These are phyloP conservation scores for Boletus tomentosulus DNA, from an alignment of 768 basidiomycete genomes.

Conservation along the genomic window DNA sequence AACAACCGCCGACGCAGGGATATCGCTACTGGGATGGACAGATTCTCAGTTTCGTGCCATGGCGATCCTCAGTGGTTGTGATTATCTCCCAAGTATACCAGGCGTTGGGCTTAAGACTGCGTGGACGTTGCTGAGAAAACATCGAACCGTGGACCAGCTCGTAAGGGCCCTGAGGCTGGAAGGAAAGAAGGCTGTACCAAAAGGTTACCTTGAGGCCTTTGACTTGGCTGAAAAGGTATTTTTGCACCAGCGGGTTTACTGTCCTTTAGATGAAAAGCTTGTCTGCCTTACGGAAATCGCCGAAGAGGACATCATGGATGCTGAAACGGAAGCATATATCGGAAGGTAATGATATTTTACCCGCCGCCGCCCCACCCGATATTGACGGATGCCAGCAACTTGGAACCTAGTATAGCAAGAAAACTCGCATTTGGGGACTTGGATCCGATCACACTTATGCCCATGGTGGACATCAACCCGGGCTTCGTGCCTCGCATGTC, in stretches of 20 bases:
- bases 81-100: constrained; percentile 86
- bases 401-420: constrained; percentile 62
- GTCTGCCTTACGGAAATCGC: constrained; percentile 67
- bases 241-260: constrained; percentile 88
- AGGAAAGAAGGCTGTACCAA: constrained; percentile 79
- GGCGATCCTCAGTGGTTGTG: constrained; percentile 91
- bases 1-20: constrained; percentile 45
- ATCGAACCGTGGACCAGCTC: constrained; percentile 83
- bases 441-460: constrained; percentile 62
- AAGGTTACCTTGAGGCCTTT: constrained; percentile 71
- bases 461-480: constrained; percentile 80
- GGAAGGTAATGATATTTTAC: constrained; percentile 44
- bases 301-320: constrained; percentile 48
- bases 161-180: constrained; percentile 72
- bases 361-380: constrained; percentile 3
- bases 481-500: constrained; percentile 50
- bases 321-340: constrained; percentile 65
- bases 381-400: constrained; percentile 41
- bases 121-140: constrained; percentile 71
- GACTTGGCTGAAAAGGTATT: constrained; percentile 87
- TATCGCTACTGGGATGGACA: constrained; percentile 85
- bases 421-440: constrained; percentile 62
- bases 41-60: constrained; percentile 88
- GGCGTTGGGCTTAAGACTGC: constrained; percentile 96
- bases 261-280: constrained; percentile 60